Evolutionary conservation across 768 basidiomycete species (phyloP), one percentile per base, ranked within the genome.

Genomic region (Boletus barrowsii): DNA sequence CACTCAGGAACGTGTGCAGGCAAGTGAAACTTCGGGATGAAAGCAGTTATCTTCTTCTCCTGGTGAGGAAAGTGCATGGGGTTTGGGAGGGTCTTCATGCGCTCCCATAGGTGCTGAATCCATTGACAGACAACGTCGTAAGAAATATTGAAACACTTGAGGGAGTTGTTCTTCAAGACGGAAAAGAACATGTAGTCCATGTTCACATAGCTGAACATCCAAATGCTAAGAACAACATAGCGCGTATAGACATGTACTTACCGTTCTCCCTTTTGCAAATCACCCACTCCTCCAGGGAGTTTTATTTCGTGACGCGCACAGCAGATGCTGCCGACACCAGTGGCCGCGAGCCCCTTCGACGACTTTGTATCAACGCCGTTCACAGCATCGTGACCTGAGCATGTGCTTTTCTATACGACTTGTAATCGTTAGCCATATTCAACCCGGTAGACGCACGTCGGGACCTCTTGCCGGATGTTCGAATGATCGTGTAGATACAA

Each of bases 21-120:
- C 11, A 76, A 61, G 24, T 79, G 78, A 50, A 74, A 75, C 36
- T 72, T 71, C 0, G 74, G 77, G 4, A 79, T 55, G 3, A 70
- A 40, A 10, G 45, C 10, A 24, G 24, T 5, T 24, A 24, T 24
- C 24, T 24, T 24, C 24, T 24, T 24, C 24, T 24, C 24, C 24
- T 24, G 24, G 24, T 24, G 24, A 24, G 24, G 4, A 24, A 24
- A 24, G 24, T 24, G 24, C 24, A 24, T 24, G 24, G 24, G 24
- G 24, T 24, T 24, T 24, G 24, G 24, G 24, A 24, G 24, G 24
- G 24, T 24, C 4, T 24, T 24, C 24, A 24, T 24, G 24, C 4
- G 24, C 3, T 24, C 22, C 24, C 24, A 24, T 24, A 24, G 24
- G 24, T 24, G 24, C 24, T 24, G 24, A 24, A 24, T 24, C 24